Conservation (phyloP, 805 yeast species). For the Metschnikowia lochheadii region DNA sequence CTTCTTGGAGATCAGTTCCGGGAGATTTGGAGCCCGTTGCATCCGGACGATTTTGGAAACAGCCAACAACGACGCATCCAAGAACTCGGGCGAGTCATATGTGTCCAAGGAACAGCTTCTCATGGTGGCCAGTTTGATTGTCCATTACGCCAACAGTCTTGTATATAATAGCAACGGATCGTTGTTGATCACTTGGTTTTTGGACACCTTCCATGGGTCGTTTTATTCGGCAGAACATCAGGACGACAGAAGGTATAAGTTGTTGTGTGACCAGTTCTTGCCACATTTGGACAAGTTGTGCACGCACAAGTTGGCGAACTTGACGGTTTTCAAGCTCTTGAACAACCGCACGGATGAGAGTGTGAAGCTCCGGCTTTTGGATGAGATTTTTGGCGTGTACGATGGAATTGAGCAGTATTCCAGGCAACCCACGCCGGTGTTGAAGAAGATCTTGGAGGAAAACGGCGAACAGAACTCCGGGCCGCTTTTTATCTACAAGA, state of each 20-base stretch:
- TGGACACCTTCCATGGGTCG: constrained; percentile 57
- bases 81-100: constrained; percentile 10
- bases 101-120: constrained; percentile 59
- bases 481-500: constrained; percentile 66
- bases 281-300: constrained; percentile 63
- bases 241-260: constrained; percentile 44
- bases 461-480: constrained; percentile 51
- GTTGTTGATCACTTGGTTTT: constrained; percentile 85
- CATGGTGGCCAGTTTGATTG: constrained; percentile 71
- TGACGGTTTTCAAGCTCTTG: constrained; percentile 75
- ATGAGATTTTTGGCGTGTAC: constrained; percentile 57
- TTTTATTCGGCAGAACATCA: constrained; percentile 33
- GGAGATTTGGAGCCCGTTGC: constrained; percentile 93
- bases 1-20: constrained; percentile 77
- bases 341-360: constrained; percentile 61
- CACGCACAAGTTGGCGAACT: constrained; percentile 78
- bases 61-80: constrained; percentile 42
- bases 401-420: constrained; percentile 18
- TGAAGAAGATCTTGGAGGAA: constrained; percentile 64
- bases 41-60: constrained; percentile 90
- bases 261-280: constrained; percentile 59
- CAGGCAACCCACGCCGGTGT: constrained; percentile 22
- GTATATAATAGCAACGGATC: constrained; percentile 86
- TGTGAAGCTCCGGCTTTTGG: constrained; percentile 60
- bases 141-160: constrained; percentile 71